These are phyloP conservation scores for Chalciporus chontae DNA, from an alignment of 768 basidiomycete species.

Conservation along the genomic window DNA sequence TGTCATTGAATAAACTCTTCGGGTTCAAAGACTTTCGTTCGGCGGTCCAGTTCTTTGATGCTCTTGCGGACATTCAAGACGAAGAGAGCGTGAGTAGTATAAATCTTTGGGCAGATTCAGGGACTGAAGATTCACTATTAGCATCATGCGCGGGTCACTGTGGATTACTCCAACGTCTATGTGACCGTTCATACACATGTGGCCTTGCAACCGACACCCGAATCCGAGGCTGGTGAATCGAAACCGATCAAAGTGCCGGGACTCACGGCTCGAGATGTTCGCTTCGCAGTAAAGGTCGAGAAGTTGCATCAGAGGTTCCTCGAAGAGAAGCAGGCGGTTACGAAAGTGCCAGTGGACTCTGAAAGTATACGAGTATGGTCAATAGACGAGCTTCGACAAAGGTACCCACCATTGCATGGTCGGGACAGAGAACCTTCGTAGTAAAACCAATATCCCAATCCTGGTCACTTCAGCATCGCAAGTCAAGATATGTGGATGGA, in stretches of 20 bases:
- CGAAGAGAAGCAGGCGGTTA: slow-evolving; percentile 17
- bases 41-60: slow-evolving; percentile 28
- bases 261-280: slow-evolving; percentile 49
- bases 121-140: slow-evolving; percentile 9
- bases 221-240: slow-evolving; percentile 7
- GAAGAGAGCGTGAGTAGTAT: slow-evolving; percentile 31
- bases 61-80: slow-evolving; percentile 24
- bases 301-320: slow-evolving; percentile 26
- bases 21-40: slow-evolving; percentile 23
- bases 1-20: slow-evolving; percentile 28
- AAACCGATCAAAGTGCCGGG: slow-evolving; percentile 31
- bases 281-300: slow-evolving; percentile 46
- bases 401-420: slow-evolving; percentile 13
- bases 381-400: slow-evolving; percentile 20
- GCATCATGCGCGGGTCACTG: slow-evolving; percentile 31
- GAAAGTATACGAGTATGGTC: slow-evolving; percentile 19
- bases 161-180: slow-evolving; percentile 23
- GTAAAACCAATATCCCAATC: too few species aligned
- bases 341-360: slow-evolving; percentile 17
- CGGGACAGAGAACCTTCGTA: background rate
- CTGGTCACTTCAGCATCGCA: too few species aligned
- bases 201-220: slow-evolving; percentile 15
- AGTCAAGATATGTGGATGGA: background rate
- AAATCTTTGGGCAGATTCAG: background rate
- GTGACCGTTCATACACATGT: slow-evolving; percentile 27